Conservation (phyloP, 2,329 filamentous ascomycete species). For the Colletotrichum sansevieriae region DNA sequence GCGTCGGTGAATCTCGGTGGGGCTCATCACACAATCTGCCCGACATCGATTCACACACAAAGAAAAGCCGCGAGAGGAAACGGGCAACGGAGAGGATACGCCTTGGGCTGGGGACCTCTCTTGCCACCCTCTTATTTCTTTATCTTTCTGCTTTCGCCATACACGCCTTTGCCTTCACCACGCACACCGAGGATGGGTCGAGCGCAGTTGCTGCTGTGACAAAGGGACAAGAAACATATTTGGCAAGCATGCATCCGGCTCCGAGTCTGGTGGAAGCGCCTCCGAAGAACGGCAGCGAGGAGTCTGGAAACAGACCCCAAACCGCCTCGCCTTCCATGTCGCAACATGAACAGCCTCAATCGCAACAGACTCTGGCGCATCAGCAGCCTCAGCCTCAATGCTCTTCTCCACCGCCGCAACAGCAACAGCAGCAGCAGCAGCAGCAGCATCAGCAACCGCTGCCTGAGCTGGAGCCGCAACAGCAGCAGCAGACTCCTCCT, state of each 20-base stretch:
- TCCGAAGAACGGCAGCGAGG: conserved; percentile 45
- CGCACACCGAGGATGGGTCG: conserved; percentile 39
- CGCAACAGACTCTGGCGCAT: conserved; percentile 39
- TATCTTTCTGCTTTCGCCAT: conserved; percentile 14
- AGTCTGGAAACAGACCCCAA: conserved; percentile 42
- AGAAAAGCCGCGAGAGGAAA: conserved; percentile 34
- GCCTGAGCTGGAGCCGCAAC: conserved; percentile 44
- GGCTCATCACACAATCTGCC: conserved; percentile 41
- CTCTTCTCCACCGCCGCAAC: conserved; percentile 44
- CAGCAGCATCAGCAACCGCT: conserved; percentile 39
- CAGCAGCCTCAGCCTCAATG: conserved; percentile 13
- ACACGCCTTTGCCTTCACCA: conserved; percentile 15
- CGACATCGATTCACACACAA: conserved; percentile 38
- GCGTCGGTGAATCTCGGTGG: conserved; percentile 44
- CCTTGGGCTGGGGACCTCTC: background rate
- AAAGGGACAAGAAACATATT: conserved; percentile 37
- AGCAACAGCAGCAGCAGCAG: conserved; percentile 42
- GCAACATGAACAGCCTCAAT: conserved; percentile 38
- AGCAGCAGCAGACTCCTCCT: conserved; percentile 22
- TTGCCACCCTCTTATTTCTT: conserved; percentile 11
- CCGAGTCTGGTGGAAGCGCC: conserved; percentile 53
- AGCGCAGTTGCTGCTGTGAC: conserved; percentile 39
- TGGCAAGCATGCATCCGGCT: conserved; percentile 54
- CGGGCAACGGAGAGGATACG: conserved; percentile 11
- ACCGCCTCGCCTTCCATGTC: conserved; percentile 40